Base-by-base conservation (phyloP, 2,329 filamentous ascomycete genomes). In the Fonsecaea monophora region DNA sequence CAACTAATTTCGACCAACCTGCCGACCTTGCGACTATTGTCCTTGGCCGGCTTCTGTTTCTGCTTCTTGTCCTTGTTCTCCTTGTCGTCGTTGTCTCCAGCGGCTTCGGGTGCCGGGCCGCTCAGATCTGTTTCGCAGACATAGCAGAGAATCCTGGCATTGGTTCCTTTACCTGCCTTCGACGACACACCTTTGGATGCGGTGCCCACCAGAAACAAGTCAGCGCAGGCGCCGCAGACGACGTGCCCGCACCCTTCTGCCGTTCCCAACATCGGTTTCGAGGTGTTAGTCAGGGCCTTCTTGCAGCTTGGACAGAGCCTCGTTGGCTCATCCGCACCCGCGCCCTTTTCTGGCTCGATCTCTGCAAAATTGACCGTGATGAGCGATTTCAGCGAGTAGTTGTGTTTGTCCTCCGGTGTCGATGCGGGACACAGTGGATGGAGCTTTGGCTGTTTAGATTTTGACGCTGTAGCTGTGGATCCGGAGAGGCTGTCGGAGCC, bases 51-150 rank as follows among this genome's bases (percentile, higher is more conserved):
- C 61, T 74, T 76, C 60, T 75, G 77, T 76, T 71, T 79, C 75
- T 67, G 74, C 72, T 62, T 37, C 21, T 62, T 60, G 7, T 59
- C 48, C 70, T 75, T 38, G 53, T 59, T 62, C 25, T 45, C 58
- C 40, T 38, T 48, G 2, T 53, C 38, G 3, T 55, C 50, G 30
- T 53, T 42, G 4, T 62, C 50, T 38, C 18, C 32, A 35, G 25
- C 25, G 25, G 15, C 61, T 34, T 59, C 42, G 18, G 21, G n/a
- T 35, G 32, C 61, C 72, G 73, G 25, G 75, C 72, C 70, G 53
- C 87, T 89, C n/a, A 97, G 79, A 74, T 93, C 88, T 45, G 86
- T 85, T 68, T 96, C 92, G 74, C 94, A 98, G 4, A 97, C 93
- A 77, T 92, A 97, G 78, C 95, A 98, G 58, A 84, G 80, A 2